Conservation (phyloP, 1,284 basidiomycete species). For the Laetiporus sulphureus region DNA sequence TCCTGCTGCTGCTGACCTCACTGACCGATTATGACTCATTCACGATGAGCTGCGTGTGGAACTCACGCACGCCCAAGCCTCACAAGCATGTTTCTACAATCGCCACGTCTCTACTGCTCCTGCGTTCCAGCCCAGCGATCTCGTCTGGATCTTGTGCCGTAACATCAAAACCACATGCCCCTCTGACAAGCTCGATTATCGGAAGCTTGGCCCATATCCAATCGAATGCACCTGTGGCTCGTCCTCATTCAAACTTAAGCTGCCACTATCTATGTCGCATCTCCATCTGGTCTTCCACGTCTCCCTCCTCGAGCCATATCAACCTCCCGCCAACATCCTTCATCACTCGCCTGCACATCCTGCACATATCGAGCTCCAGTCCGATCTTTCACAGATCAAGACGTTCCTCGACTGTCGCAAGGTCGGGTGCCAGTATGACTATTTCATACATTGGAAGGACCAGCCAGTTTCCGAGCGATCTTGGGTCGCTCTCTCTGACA, state of each 20-base stretch:
- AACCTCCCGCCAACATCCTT: conserved; percentile 18
- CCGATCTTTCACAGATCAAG: conserved; percentile 13
- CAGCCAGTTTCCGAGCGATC: conserved; percentile 20
- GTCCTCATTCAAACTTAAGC: conserved; percentile 24
- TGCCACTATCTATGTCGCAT: conserved; percentile 25
- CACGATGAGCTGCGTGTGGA: conserved; percentile 22
- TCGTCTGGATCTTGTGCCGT: conserved; percentile 28
- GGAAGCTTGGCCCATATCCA: conserved; percentile 30
- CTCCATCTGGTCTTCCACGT: conserved; percentile 36
- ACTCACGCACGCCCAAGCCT: conserved; percentile 22
- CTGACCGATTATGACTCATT: conserved; percentile 12
- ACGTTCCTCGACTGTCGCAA: conserved; percentile 23
- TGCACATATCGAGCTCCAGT: conserved; percentile 6
- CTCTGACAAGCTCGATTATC: conserved; percentile 31
- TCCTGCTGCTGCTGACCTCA: conserved; percentile 17
- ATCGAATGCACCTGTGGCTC: conserved; percentile 16
- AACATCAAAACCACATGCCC: conserved; percentile 34
- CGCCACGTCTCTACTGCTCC: conserved; percentile 18
- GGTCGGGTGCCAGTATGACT: conserved; percentile 25
- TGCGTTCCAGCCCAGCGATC: conserved; percentile 25
- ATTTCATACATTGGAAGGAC: conserved; percentile 24
- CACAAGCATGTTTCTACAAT: conserved; percentile 22
- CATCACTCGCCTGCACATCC: conserved; percentile 16
- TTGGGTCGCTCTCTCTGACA: conserved; percentile 28
- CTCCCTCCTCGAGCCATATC: conserved; percentile 31